These are phyloP conservation scores for Hypoxylon sp. DNA, from an alignment of 2,329 filamentous ascomycete genomes.

Conservation along the genomic window DNA sequence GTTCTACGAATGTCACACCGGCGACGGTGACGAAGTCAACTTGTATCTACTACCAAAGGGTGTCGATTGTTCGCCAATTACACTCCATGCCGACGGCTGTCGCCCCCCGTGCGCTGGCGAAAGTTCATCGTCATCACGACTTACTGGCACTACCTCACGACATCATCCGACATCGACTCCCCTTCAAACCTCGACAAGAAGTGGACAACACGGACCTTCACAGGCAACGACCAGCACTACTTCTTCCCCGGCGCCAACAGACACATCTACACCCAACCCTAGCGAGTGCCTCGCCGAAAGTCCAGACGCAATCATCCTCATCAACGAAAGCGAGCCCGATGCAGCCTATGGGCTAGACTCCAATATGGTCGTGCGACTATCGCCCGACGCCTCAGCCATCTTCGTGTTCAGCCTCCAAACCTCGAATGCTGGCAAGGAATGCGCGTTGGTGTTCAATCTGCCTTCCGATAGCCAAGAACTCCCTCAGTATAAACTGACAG, in stretches of 20 bases:
- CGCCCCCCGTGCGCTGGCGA: conserved; percentile 42
- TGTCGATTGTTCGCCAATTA: conserved; percentile 65
- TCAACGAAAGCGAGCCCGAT: conserved; percentile 68
- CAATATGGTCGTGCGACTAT: conserved; percentile 65
- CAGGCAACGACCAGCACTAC: conserved; percentile 12
- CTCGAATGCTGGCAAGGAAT: conserved; percentile 69
- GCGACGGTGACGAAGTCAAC: conserved; percentile 68
- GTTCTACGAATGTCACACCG: conserved; percentile 75
- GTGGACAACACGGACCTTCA: not conserved
- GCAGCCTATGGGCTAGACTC: conserved; percentile 56
- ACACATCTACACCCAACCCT: conserved; percentile 11
- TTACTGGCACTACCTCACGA: not conserved
- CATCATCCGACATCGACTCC: conserved; percentile 4
- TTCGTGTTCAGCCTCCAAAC: conserved; percentile 79
- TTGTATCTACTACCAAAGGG: conserved; percentile 64
- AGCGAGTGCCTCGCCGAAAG: conserved; percentile 32
- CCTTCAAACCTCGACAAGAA: conserved; percentile 2
- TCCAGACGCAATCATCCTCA: conserved; percentile 63
- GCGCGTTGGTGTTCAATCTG: conserved; percentile 73
- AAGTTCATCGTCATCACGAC: conserved; percentile 54
- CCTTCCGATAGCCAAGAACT: not conserved
- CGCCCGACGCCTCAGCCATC: conserved; percentile 67
- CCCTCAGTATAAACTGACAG: conserved; percentile 41
- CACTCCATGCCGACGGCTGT: conserved; percentile 60
- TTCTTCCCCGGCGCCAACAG: conserved; percentile 6